Evolutionary conservation across 106 monocot species (phyloP).

Genomic region (Dactylorhiza incarnata): DNA sequence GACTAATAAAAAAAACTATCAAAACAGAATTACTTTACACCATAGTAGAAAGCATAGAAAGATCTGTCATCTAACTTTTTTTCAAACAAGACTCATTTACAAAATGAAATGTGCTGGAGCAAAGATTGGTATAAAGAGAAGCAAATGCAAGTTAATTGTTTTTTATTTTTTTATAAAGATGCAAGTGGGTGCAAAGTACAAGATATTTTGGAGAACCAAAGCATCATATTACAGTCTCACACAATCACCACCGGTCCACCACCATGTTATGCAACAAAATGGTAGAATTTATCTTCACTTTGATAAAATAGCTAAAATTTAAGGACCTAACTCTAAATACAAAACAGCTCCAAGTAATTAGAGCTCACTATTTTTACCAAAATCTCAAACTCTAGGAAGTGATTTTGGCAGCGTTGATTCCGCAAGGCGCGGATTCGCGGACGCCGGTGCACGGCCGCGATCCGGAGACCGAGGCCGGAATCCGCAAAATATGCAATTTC

Average conservation of each 20-base stretch:
- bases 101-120: too few species aligned
- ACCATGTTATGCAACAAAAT: not conserved
- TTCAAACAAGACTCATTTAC: too few species aligned
- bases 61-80: too few species aligned
- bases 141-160: not conserved
- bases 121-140: not conserved
- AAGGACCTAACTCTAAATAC: not conserved
- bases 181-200: not conserved
- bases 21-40: too few species aligned
- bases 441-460: too few species aligned
- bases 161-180: not conserved
- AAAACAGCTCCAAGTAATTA: conserved; percentile 1
- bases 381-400: not conserved
- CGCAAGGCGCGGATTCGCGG: too few species aligned
- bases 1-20: too few species aligned
- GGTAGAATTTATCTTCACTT: not conserved
- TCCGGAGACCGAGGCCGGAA: too few species aligned
- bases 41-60: too few species aligned
- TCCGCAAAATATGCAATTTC: too few species aligned
- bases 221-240: not conserved
- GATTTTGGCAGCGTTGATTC: not conserved
- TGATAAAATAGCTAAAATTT: not conserved
- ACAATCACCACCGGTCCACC: not conserved
- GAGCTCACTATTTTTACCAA: not conserved
- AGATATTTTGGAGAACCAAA: not conserved